These are phyloP conservation scores for Irpex sp. DNA, from an alignment of 1,284 basidiomycete species.

Conservation along the genomic window DNA sequence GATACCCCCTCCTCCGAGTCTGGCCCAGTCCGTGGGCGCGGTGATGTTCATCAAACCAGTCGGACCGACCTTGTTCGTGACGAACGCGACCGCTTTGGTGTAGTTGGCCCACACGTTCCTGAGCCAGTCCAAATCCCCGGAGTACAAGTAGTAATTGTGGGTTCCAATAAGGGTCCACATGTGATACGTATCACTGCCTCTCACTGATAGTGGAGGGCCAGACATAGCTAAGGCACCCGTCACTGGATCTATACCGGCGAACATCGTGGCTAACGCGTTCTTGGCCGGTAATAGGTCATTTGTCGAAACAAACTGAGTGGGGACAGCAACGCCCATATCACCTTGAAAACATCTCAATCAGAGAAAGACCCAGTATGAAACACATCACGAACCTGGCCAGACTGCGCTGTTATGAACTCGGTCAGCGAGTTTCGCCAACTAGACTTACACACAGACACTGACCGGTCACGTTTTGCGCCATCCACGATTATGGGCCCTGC, in stretches of 20 bases:
- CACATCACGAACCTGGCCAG: slow-evolving; percentile 42
- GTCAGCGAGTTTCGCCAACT: neutral
- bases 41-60: slow-evolving; percentile 48
- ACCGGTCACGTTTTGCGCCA: slow-evolving; percentile 59
- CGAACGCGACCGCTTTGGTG: slow-evolving; percentile 43
- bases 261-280: slow-evolving; percentile 59
- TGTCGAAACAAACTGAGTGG: slow-evolving; percentile 57
- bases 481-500: slow-evolving; percentile 62
- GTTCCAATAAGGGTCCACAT: slow-evolving; percentile 45
- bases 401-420: slow-evolving; percentile 37
- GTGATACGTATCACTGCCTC: slow-evolving; percentile 41
- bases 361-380: neutral
- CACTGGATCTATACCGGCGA: slow-evolving; percentile 43
- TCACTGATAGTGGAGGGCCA: slow-evolving; percentile 53
- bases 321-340: slow-evolving; percentile 63
- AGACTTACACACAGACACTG: slow-evolving; percentile 8
- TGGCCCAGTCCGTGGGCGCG: slow-evolving; percentile 45
- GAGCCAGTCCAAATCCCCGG: slow-evolving; percentile 44
- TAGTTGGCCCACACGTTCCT: slow-evolving; percentile 46
- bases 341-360: slow-evolving; percentile 25
- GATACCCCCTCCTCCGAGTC: slow-evolving; percentile 42
- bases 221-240: slow-evolving; percentile 56
- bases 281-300: slow-evolving; percentile 52
- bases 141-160: slow-evolving; percentile 42
- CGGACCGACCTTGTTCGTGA: slow-evolving; percentile 40